Conservation (phyloP, 768 basidiomycete genomes). For the Podaxis mareebaensis region DNA sequence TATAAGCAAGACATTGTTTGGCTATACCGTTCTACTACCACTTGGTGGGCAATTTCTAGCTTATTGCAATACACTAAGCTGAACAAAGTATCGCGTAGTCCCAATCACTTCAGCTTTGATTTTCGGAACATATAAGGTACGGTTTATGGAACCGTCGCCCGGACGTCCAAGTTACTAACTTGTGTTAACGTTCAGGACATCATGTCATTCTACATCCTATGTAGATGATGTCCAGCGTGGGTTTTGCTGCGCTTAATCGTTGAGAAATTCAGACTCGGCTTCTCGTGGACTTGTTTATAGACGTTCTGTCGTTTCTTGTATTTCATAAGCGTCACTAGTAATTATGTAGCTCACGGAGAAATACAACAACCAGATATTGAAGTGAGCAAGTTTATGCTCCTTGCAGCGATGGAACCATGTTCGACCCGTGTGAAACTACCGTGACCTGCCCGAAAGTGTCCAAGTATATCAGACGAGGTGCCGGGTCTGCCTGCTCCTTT, state of each 20-base stretch:
- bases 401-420: background rate
- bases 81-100: background rate
- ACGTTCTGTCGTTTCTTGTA: too few species aligned
- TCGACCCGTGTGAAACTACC: background rate
- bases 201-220: constrained; percentile 11
- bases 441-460: constrained; percentile 5
- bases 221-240: background rate
- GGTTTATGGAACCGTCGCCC: background rate
- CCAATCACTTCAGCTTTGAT: constrained; percentile 8
- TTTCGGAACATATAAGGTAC: constrained; percentile 15
- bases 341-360: too few species aligned
- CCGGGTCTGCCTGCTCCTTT: background rate
- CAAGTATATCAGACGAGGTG: background rate
- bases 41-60: background rate
- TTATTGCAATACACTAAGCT: background rate
- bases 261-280: too few species aligned
- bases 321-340: too few species aligned
- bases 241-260: too few species aligned
- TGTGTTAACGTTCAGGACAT: constrained; percentile 3
- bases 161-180: background rate
- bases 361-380: background rate
- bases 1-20: background rate
- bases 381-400: background rate
- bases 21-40: constrained; percentile 2
- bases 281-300: too few species aligned